phyloP scores from a whole-genome alignment of 169 alveolate genomes.

The Plasmodium knowlesi region DNA sequence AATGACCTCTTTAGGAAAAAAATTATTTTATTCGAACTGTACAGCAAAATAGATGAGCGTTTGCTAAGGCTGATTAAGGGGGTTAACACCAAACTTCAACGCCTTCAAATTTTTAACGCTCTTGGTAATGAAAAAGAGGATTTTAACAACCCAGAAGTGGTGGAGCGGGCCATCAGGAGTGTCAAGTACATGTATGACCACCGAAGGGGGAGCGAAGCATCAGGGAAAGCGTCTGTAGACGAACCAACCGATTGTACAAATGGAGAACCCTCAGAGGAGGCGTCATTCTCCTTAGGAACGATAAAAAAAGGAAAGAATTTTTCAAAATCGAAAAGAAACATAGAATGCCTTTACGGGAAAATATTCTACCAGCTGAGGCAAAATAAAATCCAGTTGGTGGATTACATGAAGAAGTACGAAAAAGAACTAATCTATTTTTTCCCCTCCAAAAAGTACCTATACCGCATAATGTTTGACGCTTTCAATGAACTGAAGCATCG shows the following conservation, averaged over 20 bases:
- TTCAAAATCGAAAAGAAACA: conserved; percentile 26
- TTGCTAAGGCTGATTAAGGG: conserved; percentile 15
- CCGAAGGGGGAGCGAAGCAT: neutral
- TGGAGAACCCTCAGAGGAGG: neutral
- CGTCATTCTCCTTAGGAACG: neutral
- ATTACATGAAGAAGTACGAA: conserved; percentile 20
- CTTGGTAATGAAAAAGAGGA: neutral
- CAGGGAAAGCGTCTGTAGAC: neutral
- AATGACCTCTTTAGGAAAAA: conserved; percentile 26
- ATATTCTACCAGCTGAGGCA: conserved; percentile 9
- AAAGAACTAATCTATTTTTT: conserved; percentile 41
- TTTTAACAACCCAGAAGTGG: neutral
- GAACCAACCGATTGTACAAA: neutral
- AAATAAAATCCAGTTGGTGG: neutral
- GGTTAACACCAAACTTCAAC: neutral
- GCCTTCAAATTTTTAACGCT: neutral
- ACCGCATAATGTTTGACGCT: conserved; percentile 4
- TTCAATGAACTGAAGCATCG: conserved; percentile 23
- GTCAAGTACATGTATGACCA: conserved; percentile 27
- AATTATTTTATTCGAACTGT: conserved; percentile 28
- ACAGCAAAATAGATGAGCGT: conserved; percentile 30
- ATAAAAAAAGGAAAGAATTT: conserved; percentile 32
- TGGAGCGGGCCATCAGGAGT: conserved; percentile 6
- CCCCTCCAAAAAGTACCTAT: conserved; percentile 46
- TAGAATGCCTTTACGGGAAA: conserved; percentile 14